Percentiles rank a stretch among this genome's conserved stretches.
phyloP scores from a whole-genome alignment of 2,329 filamentous ascomycete species.

The Clarireedia homoeocarpa region DNA sequence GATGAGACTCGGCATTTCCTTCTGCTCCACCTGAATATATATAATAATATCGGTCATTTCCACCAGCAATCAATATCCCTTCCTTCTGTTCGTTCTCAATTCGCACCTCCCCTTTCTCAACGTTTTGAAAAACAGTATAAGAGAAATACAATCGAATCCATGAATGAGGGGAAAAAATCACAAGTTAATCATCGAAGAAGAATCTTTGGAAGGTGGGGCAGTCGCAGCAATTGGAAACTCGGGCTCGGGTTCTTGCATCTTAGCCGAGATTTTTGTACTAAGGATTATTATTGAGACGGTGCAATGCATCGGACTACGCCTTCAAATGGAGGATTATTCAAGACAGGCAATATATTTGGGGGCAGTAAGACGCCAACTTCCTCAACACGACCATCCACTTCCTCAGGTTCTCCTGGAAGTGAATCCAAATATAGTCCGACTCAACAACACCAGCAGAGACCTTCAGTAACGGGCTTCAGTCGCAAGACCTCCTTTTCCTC shows the following conservation, averaged over 20 bases:
- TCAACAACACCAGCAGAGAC: constrained; percentile 7
- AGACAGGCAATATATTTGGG: constrained; percentile 18
- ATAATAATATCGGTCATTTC: constrained; percentile 5
- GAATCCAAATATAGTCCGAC: constrained; percentile 15
- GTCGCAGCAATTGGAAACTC: not conserved
- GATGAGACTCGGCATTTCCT: constrained; percentile 3
- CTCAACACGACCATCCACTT: constrained; percentile 23
- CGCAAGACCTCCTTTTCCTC: constrained; percentile 46
- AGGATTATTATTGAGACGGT: not conserved
- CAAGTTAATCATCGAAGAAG: not conserved
- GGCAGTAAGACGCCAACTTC: constrained; percentile 23
- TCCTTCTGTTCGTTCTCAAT: not conserved
- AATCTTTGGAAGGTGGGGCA: not conserved
- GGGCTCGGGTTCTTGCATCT: not conserved
- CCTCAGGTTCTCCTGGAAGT: constrained; percentile 18
- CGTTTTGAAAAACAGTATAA: no score
- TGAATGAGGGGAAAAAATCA: not conserved
- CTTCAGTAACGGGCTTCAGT: constrained; percentile 41
- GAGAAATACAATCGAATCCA: no score
- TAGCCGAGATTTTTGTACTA: constrained; percentile 7
- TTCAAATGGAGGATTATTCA: constrained; percentile 15
- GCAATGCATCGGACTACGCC: constrained; percentile 14
- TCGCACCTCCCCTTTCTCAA: no score
- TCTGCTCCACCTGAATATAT: constrained; percentile 4
- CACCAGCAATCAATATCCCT: not conserved